phyloP scores from a whole-genome alignment of 306 rosid species.

The Vachellia collinsii region DNA sequence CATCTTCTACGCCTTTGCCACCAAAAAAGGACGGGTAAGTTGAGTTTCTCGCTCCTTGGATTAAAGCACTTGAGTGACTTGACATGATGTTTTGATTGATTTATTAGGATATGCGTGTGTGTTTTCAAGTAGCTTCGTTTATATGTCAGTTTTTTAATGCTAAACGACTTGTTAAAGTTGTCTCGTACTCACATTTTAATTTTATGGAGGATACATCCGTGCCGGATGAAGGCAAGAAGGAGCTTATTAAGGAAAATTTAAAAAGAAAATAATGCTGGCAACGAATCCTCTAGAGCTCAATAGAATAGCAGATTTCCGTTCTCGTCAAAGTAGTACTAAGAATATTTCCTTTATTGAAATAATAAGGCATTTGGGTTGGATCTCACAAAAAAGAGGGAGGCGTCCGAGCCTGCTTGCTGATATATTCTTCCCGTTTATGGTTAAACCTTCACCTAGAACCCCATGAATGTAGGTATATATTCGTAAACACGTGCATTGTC shows the following conservation, averaged over 20 bases:
- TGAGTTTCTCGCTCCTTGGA: neutral
- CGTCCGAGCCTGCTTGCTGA: neutral
- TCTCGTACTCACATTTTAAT: neutral
- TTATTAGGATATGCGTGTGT: neutral
- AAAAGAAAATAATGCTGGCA: neutral
- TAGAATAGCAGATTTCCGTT: neutral
- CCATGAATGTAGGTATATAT: neutral
- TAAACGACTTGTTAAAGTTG: neutral
- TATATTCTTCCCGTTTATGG: neutral
- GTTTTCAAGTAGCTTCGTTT: neutral
- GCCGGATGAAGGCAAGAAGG: too few species aligned
- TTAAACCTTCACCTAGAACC: neutral
- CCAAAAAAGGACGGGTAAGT: conserved; percentile 50
- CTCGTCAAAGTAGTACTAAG: neutral
- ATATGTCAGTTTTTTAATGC: neutral
- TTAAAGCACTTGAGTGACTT: neutral
- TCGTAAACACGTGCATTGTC: neutral
- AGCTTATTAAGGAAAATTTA: neutral
- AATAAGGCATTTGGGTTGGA: neutral
- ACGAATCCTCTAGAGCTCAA: neutral
- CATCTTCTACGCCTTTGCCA: conserved; percentile 49
- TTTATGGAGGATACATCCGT: neutral
- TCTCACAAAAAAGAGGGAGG: neutral
- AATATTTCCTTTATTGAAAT: neutral
- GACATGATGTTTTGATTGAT: neutral